phyloP scores from a whole-genome alignment of 2,329 filamentous ascomycete genomes.

The Madurella fahalii region DNA sequence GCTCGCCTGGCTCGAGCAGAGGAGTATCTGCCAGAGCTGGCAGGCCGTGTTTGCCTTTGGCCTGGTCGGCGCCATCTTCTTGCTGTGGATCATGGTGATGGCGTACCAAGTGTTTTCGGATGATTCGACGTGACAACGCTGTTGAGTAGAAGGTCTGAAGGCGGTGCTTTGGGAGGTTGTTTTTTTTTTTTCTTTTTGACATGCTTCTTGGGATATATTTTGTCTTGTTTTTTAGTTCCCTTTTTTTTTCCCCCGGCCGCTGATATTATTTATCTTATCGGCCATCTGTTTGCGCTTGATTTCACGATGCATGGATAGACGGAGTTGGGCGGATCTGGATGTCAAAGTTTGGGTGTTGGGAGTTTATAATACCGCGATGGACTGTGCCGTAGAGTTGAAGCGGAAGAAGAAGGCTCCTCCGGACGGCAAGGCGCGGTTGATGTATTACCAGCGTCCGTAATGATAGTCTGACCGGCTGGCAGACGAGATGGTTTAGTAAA shows the following conservation, averaged over 20 bases:
- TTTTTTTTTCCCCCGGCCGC: too few relatives aligned
- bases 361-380: conserved; percentile 10
- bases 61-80: conserved; percentile 55
- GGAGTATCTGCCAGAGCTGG: conserved; percentile 61
- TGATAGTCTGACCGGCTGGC: too few relatives aligned
- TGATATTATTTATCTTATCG: too few relatives aligned
- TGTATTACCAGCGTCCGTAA: too few relatives aligned
- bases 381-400: too few relatives aligned
- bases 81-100: conserved; percentile 67
- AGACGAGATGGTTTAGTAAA: too few relatives aligned
- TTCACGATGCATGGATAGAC: conserved; percentile 9
- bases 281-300: not conserved
- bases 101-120: conserved; percentile 58
- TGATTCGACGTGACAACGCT: conserved; percentile 20
- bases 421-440: too few relatives aligned
- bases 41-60: conserved; percentile 61
- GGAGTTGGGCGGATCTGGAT: conserved; percentile 9
- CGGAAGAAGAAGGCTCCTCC: too few relatives aligned
- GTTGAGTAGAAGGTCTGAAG: not conserved
- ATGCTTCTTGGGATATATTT: not conserved
- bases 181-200: not conserved
- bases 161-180: not conserved
- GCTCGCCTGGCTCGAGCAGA: conserved; percentile 61
- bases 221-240: not conserved
- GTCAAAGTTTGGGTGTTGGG: not conserved